These are phyloP conservation scores for Citropsis articulata DNA, from an alignment of 345 rosid species.

Conservation along the genomic window DNA sequence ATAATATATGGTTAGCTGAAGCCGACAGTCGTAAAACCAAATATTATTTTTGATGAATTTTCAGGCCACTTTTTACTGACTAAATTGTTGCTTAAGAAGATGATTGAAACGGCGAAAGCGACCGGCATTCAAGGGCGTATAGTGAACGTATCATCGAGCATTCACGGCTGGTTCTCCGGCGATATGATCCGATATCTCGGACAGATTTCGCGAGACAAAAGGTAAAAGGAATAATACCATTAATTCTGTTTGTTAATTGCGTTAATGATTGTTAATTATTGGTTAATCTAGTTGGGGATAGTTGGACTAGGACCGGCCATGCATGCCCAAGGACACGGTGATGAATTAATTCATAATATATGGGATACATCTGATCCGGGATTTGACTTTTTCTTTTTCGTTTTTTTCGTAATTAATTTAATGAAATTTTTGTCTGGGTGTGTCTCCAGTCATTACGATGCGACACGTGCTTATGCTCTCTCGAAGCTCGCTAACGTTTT, in stretches of 20 bases:
- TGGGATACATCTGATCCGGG: neutral
- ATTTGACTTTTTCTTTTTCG: conserved; percentile 28
- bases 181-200: conserved; percentile 69
- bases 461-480: conserved; percentile 99
- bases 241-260: too few relatives aligned
- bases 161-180: conserved; percentile 89
- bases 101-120: conserved; percentile 68
- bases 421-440: conserved; percentile 6
- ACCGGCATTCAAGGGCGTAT: conserved; percentile 71
- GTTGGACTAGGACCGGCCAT: too few relatives aligned
- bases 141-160: conserved; percentile 83
- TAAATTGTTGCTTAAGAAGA: conserved; percentile 56
- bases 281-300: neutral
- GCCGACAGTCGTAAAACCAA: too few relatives aligned
- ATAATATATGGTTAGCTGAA: too few relatives aligned
- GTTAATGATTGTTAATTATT: neutral
- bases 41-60: neutral
- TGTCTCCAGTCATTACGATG: conserved; percentile 60
- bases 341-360: neutral
- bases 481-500: conserved; percentile 97
- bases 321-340: neutral
- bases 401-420: neutral
- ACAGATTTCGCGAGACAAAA: conserved; percentile 60
- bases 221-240: conserved; percentile 23
- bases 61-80: conserved; percentile 91